Evolutionary conservation across 495 filamentous ascomycete species (phyloP), one percentile per base, ranked within the genome.

Genomic region (Neurospora hispaniola): DNA sequence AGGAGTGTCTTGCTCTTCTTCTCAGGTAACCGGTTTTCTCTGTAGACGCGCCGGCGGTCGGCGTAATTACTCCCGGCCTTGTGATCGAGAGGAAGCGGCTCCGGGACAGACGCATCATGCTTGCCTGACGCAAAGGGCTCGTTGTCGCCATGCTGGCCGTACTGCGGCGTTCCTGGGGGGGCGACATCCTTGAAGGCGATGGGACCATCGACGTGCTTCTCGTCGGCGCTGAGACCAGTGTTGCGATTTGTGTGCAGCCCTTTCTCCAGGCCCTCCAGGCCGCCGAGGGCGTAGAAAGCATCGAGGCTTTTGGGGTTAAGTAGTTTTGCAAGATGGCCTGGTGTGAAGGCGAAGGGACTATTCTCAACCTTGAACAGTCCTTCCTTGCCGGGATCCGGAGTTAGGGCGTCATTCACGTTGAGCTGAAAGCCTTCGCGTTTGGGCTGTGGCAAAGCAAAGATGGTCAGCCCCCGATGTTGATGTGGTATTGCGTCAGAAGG

Each of bases 1-100:
- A 91, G 85, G 71, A 96, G 87, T 44, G 85, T 88, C 71, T 92
- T 91, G 66, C 88, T 87, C 77, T 94, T 91, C 80, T 93, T 91
- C 75, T 87, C 87, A 0, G 93, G 93, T 42, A 96, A 79, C 71
- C 87, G 80, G 75, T 96, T 96, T 75, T 92, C 88, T 68, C 85
- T 74, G 73, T 83, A 96, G 35, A 94, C 81, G 40, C 90, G 85
- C 76, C 89, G 89, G 66, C 93, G 85, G 77, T 93, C 91, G 20
- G 85, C 80, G 71, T 89, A 93, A 1, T 75, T 70, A 9, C 73
- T 77, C 18, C 80, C 77, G 3, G 48, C 69, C 12, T 42, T 62
- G 43, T 31, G 66, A 18, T 75, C 69, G 5, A 71, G 43, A 3
- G 73, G 68, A 16, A 72, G 70, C 4, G 74, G 71, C 18, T 48